Evolutionary conservation across 1,139 yeast genomes (phyloP).

Genomic region (Suhomyces ambrosiae): DNA sequence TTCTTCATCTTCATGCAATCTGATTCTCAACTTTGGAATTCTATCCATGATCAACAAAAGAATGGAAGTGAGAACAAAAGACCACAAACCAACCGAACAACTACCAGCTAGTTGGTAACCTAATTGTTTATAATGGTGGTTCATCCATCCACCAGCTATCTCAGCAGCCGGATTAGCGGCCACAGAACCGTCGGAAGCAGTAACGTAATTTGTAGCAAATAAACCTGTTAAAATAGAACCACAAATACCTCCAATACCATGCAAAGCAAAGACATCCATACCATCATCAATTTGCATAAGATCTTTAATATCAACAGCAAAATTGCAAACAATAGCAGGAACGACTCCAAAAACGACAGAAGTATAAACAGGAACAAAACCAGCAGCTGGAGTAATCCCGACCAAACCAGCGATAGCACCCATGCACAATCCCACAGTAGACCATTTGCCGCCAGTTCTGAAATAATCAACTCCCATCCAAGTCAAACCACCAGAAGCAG

Average conservation of each 20-base stretch:
- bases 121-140: conserved; percentile 84
- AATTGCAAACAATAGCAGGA: conserved; percentile 79
- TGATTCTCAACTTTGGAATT: conserved; percentile 79
- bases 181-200: conserved; percentile 73
- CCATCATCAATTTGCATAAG: conserved; percentile 86
- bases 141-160: conserved; percentile 92
- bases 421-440: conserved; percentile 89
- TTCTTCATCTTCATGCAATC: conserved; percentile 90
- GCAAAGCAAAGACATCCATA: conserved; percentile 90
- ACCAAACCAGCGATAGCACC: conserved; percentile 95
- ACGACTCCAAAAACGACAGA: conserved; percentile 81
- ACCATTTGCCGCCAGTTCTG: conserved; percentile 90
- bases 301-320: conserved; percentile 79
- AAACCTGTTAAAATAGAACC: conserved; percentile 87
- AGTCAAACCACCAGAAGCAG: conserved; percentile 86
- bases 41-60: conserved; percentile 72
- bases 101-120: conserved; percentile 94
- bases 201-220: conserved; percentile 91
- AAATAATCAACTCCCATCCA: conserved; percentile 93
- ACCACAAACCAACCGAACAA: conserved; percentile 74
- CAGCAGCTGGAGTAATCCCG: conserved; percentile 97
- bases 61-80: conserved; percentile 74
- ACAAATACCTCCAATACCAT: conserved; percentile 89
- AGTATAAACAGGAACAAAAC: conserved; percentile 89
- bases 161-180: conserved; percentile 41